Evolutionary conservation across 2,329 filamentous ascomycete genomes (phyloP), one percentile per base, ranked within the genome.

Genomic region (Paraphaeosphaeria minitans): DNA sequence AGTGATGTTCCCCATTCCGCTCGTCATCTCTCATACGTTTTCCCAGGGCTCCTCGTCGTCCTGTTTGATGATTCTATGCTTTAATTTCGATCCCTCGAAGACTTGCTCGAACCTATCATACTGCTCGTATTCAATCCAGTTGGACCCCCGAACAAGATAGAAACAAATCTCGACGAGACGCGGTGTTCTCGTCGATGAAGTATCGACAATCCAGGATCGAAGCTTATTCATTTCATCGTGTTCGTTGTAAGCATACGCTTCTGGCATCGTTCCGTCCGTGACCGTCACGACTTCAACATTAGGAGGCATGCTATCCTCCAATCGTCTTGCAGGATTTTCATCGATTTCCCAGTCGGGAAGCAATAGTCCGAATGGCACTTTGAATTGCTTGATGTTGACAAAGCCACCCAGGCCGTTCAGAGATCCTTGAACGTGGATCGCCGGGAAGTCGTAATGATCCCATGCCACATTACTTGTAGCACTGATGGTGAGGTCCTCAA

Each of bases 241-340:
- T 14, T 1, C 2, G 22, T 53, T 24, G 37, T 53, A 53, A 29
- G 22, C 7, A 43, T 48, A 55, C n/a, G n/a, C n/a, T 21, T 47
- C 16, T 2, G 14, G 29, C 0, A 39, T 10, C 53, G 13, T 47
- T 2, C 27, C 53, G 21, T 55, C 41, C 16, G 53, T 47, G 13
- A 55, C 12, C 29, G 53, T 55, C 31, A 55, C 43, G 3, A 55
- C 19, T 31, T 55, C 43, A 47, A 55, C 53, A 41, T 55, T 55
- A 27, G 42, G 53, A 55, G 53, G 53, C 53, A 55, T 47, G 53
- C 43, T 55, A 16, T 55, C 53, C 41, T 55, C 53, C 24, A 55
- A 7, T 48, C 42, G 53, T 47, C 10, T 53, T 5, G 21, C n/a
- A n/a, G n/a, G n/a, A n/a, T 14, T 33, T 42, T 24, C 9, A 31